phyloP scores from a whole-genome alignment of 352 stramenopile species.

The Peronospora destructor region DNA sequence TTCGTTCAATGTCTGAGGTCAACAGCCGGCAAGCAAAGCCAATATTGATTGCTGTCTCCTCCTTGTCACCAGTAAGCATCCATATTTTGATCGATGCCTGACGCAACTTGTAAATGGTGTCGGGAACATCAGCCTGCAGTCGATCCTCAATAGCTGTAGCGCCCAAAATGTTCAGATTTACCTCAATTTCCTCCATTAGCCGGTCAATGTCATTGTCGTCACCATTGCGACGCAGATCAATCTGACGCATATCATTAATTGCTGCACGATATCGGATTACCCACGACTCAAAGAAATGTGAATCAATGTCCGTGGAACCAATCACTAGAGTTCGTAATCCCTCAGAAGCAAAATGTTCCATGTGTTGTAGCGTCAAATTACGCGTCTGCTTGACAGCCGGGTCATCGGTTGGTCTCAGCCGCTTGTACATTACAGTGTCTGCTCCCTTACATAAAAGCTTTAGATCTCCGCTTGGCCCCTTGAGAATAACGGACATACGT shows the following conservation, averaged over 20 bases:
- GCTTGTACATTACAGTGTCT: slow-evolving; percentile 88
- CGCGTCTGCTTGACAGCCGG: slow-evolving; percentile 41
- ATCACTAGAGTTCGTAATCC: slow-evolving; percentile 89
- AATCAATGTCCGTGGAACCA: slow-evolving; percentile 51
- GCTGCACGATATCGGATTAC: slow-evolving; percentile 57
- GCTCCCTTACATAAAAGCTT: slow-evolving; percentile 85
- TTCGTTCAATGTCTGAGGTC: slow-evolving; percentile 88
- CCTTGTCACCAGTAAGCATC: slow-evolving; percentile 94
- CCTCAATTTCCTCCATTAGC: slow-evolving; percentile 85
- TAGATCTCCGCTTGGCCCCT: slow-evolving; percentile 39
- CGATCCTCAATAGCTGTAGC: slow-evolving; percentile 93
- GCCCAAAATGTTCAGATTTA: slow-evolving; percentile 80
- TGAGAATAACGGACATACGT: slow-evolving; percentile 91
- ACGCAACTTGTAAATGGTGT: slow-evolving; percentile 89
- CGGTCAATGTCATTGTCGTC: slow-evolving; percentile 75
- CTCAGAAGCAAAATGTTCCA: slow-evolving; percentile 85
- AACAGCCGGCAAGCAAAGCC: slow-evolving; percentile 89
- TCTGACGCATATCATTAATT: slow-evolving; percentile 84
- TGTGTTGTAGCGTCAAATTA: slow-evolving; percentile 70
- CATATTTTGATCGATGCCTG: slow-evolving; percentile 92
- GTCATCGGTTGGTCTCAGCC: slow-evolving; percentile 46
- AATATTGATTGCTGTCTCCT: slow-evolving; percentile 95
- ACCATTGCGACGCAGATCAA: slow-evolving; percentile 64
- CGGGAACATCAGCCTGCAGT: slow-evolving; percentile 87
- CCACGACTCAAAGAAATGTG: slow-evolving; percentile 57